Base-by-base conservation (phyloP, 2,329 filamentous ascomycete genomes). In the Fusarium algeriense region DNA sequence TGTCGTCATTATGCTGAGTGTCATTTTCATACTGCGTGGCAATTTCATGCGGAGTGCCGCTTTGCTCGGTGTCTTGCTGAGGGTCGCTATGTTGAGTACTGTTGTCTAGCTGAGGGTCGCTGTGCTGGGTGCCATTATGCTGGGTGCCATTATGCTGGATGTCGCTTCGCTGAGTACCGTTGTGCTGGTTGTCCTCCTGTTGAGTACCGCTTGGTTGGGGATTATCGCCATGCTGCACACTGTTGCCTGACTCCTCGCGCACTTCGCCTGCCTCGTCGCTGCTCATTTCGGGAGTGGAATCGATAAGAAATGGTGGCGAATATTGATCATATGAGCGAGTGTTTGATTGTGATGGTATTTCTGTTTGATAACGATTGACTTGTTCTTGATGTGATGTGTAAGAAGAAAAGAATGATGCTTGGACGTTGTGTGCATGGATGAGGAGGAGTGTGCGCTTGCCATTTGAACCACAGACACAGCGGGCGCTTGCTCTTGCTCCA, bases 171-270 rank as follows among this genome's bases (percentile, higher is more conserved):
- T 38, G 37, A 7, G 15, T 17, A 10, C 8, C 35, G 17, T 19
- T 11, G 8, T 17, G 15, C 14, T 19, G 35, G 15, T 15, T 9
- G 6, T 19, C 30, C 17, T 10, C 7, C 23, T 23, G 30, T 19
- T 3, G 23, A 9, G 46, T 3, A 11, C 9, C 9, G 2, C 7
- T 13, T 14, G 10, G 14, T 19, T 0, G n/a, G 5, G 5, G 30
- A 4, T 17, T 10, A 11, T 17, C 10, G 14, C 12, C 45, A 32
- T 30, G n/a, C 45, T 17, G 46, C 14, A 7, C 7, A 11, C 7
- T 9, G 14, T 20, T 20, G n/a, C 32, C 7, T 15, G 14, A 7
- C 11, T 4, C n/a, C n/a, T 23, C 28, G 30, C 7, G 14, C 15
- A n/a, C 5, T 38, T 38, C 46, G 11, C 6, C 3, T 34, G 46